A percentile compares a stretch with the other conserved stretches of the same genome.
Evolutionary conservation across 2,329 filamentous ascomycete species (phyloP).

Genomic region (Fonsecaea nubica): DNA sequence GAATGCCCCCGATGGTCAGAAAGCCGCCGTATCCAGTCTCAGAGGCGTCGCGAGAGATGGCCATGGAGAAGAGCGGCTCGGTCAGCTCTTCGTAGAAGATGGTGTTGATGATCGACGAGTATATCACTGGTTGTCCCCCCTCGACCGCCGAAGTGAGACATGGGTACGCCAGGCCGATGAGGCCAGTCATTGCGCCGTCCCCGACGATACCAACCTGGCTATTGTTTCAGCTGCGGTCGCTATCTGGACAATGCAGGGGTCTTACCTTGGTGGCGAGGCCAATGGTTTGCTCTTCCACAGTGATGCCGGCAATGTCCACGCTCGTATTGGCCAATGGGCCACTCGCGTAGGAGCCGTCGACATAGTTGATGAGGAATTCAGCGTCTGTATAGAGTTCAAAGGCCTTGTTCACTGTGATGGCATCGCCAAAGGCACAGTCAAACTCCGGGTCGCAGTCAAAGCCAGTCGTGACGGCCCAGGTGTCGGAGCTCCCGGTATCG

Average conservation of each 20-base stretch:
- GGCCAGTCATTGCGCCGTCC: neutral
- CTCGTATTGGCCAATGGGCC: neutral
- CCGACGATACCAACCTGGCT: neutral
- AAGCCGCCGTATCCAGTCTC: constrained; percentile 54
- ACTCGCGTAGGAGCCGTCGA: neutral
- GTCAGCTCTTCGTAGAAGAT: constrained; percentile 28
- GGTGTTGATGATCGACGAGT: constrained; percentile 5
- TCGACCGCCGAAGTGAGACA: neutral
- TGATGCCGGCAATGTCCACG: neutral
- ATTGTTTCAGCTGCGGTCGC: neutral
- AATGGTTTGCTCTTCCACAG: neutral
- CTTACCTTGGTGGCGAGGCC: neutral
- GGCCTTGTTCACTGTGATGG: neutral
- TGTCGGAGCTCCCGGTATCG: constrained; percentile 58
- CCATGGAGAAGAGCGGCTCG: constrained; percentile 44
- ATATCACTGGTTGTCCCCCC: neutral
- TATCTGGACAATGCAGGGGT: neutral
- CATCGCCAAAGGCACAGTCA: neutral
- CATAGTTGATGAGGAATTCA: neutral
- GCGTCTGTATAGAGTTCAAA: neutral
- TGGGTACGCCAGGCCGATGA: constrained; percentile 3
- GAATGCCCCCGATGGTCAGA: constrained; percentile 54
- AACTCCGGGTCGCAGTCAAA: constrained; percentile 43
- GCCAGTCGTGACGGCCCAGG: constrained; percentile 49
- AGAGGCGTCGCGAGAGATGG: constrained; percentile 49